Evolutionary conservation across 495 filamentous ascomycete genomes (phyloP).

Genomic region (Hypoxylon subgilvum): DNA sequence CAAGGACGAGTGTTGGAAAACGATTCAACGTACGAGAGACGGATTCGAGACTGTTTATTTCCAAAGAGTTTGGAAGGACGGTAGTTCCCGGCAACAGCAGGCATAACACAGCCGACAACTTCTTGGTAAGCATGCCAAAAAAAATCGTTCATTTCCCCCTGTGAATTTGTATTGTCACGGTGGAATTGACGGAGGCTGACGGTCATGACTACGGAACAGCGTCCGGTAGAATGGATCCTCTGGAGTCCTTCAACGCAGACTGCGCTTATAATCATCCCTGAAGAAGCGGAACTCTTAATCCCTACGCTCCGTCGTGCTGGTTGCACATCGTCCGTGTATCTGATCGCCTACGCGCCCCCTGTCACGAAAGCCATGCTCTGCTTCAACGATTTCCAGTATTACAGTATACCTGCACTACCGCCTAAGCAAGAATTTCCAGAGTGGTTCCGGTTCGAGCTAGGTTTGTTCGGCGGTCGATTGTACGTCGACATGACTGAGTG

Average conservation of each 20-base stretch:
- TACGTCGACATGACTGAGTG: no score
- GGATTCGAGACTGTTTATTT: constrained; percentile 43
- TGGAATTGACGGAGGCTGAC: no score
- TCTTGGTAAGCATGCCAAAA: constrained; percentile 33
- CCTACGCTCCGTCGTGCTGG: constrained; percentile 40
- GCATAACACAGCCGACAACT: constrained; percentile 36
- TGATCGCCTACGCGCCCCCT: constrained; percentile 60
- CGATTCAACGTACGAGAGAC: constrained; percentile 31
- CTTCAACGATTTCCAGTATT: constrained; percentile 59
- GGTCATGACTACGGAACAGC: constrained; percentile 25
- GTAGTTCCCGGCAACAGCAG: constrained; percentile 6
- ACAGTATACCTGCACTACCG: constrained; percentile 54
- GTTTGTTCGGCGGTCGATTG: no score
- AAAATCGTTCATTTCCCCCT: neutral
- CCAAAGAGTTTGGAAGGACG: constrained; percentile 43
- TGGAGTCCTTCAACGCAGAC: constrained; percentile 42
- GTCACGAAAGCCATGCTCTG: constrained; percentile 59
- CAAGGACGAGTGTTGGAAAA: constrained; percentile 35
- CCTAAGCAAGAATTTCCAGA: no score
- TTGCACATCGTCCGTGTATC: constrained; percentile 27
- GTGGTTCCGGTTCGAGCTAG: no score
- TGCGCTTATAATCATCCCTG: constrained; percentile 59
- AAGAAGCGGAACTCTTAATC: constrained; percentile 61
- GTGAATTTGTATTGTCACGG: no score
- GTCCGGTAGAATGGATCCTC: constrained; percentile 51